Conservation (phyloP, 2,329 filamentous ascomycete genomes). For the Rhynchosporium agropyri region DNA sequence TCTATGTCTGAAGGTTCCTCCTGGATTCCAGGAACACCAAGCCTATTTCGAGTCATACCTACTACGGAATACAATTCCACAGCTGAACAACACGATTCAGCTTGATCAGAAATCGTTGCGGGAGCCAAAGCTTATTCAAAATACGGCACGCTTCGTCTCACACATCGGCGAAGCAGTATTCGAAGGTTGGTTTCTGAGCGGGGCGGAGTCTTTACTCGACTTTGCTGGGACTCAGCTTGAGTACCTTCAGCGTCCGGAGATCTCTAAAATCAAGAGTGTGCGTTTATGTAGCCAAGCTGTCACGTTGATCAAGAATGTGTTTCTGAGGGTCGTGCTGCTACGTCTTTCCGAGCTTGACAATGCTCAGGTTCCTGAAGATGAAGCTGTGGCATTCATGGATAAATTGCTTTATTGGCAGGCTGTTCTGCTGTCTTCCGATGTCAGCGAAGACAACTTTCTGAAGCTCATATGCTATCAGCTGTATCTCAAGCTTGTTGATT, state of each 20-base stretch:
- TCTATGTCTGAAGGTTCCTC: slow-evolving; percentile 83
- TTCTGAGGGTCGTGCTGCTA: slow-evolving; percentile 78
- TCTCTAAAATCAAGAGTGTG: slow-evolving; percentile 81
- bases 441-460: slow-evolving; percentile 78
- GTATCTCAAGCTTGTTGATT: slow-evolving; percentile 83
- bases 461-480: slow-evolving; percentile 90
- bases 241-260: slow-evolving; percentile 82
- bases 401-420: slow-evolving; percentile 96
- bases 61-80: slow-evolving; percentile 72
- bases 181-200: slow-evolving; percentile 94
- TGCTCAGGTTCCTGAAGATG: slow-evolving; percentile 57
- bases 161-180: slow-evolving; percentile 90
- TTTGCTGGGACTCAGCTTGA: slow-evolving; percentile 85
- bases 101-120: slow-evolving; percentile 71
- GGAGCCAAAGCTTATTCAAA: slow-evolving; percentile 83
- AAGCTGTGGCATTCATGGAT: slow-evolving; percentile 73
- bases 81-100: slow-evolving; percentile 70
- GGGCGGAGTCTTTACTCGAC: slow-evolving; percentile 80
- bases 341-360: slow-evolving; percentile 83
- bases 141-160: slow-evolving; percentile 76
- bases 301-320: slow-evolving; percentile 71
- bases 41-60: slow-evolving; percentile 94
- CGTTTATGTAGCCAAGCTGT: slow-evolving; percentile 88
- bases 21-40: slow-evolving; percentile 91
- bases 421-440: slow-evolving; percentile 78